Base-by-base conservation (phyloP, 2,329 filamentous ascomycete genomes). In the Huntiella omanensis region DNA sequence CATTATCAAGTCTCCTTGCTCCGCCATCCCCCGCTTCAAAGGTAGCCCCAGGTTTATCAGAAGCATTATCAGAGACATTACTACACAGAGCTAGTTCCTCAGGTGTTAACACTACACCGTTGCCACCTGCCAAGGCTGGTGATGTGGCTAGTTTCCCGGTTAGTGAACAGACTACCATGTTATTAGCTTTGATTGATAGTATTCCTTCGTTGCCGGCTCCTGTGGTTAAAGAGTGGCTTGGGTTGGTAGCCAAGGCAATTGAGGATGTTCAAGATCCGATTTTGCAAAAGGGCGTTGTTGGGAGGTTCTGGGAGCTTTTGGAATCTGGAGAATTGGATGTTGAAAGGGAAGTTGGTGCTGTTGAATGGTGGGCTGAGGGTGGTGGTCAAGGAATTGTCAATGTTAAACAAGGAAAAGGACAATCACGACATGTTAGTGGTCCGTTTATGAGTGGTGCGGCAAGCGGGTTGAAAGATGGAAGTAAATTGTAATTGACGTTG, bases 241-340 rank as follows among this genome's bases (percentile, higher is more conserved):
- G 79, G 1, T 62, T 83, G 15, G 69, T 77, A 13, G 84, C 82
- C 1, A 69, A 76, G 41, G 64, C 83, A 11, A 64, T 91, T 49
- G 77, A 78, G 52, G 61, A 62, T 12, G 72, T 93, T 22, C 59
- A 66, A 2, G 46, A 47, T n/a, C 17, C n/a, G 40, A 10, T 34
- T 4, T 74, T 87, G 65, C 69, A 77, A 38, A 70, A 77, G 40
- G 64, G 67, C 2, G 83, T 78, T 34, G 76, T 77, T 56, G 70
- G 75, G 52, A 68, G 85, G 43, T 81, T 92, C 59, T 86, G 83
- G 77, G 78, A 91, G 49, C 71, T 85, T 2, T 62, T 94, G 7
- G 78, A 78, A 36, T 77, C 72, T 54, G 85, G 85, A 3, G 85
- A 93, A 63, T 81, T 94, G 75, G 86, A 94, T 60, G 79, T 92